Conservation (phyloP, 2,329 filamentous ascomycete species). For the Claviceps arundinis region DNA sequence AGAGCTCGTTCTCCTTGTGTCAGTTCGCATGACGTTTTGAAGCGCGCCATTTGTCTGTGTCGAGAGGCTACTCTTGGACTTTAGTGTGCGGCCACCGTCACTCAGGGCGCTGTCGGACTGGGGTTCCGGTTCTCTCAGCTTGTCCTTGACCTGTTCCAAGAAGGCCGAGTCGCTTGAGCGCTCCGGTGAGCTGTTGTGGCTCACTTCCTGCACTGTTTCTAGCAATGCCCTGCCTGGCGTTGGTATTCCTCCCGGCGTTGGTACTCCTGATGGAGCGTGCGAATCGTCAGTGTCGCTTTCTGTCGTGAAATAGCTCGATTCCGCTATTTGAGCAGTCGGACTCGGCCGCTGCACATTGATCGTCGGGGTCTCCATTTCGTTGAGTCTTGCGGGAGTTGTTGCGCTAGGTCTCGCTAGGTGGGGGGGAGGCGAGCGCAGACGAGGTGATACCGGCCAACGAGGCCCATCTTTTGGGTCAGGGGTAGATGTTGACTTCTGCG, state of each 20-base stretch:
- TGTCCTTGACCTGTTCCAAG: constrained; percentile 39
- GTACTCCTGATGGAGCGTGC: constrained; percentile 32
- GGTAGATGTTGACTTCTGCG: constrained; percentile 44
- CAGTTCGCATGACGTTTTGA: constrained; percentile 38
- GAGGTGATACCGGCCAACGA: constrained; percentile 66
- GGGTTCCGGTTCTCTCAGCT: constrained; percentile 27
- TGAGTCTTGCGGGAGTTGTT: constrained; percentile 27
- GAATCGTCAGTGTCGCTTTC: constrained; percentile 42
- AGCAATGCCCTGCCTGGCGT: constrained; percentile 52
- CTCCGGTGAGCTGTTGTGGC: constrained; percentile 58
- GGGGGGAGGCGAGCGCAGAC: constrained; percentile 65
- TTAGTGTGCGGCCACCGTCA: constrained; percentile 27
- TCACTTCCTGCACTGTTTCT: constrained; percentile 87
- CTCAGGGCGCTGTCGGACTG: constrained; percentile 28
- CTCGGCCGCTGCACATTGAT: constrained; percentile 41
- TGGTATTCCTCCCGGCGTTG: constrained; percentile 44
- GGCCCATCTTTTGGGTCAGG: constrained; percentile 43
- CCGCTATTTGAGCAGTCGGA: constrained; percentile 31
- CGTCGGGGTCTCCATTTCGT: constrained; percentile 35
- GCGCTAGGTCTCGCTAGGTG: constrained; percentile 32
- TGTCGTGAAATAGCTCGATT: constrained; percentile 23
- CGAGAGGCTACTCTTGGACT: constrained; percentile 32
- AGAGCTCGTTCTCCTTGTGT: constrained; percentile 29
- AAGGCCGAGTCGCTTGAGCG: constrained; percentile 29
- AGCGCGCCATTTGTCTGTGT: constrained; percentile 53